A percentile compares a stretch with the other conserved stretches of the same genome.
phyloP scores from a whole-genome alignment of 768 basidiomycete species.

The Pleurotus ostreatus region DNA sequence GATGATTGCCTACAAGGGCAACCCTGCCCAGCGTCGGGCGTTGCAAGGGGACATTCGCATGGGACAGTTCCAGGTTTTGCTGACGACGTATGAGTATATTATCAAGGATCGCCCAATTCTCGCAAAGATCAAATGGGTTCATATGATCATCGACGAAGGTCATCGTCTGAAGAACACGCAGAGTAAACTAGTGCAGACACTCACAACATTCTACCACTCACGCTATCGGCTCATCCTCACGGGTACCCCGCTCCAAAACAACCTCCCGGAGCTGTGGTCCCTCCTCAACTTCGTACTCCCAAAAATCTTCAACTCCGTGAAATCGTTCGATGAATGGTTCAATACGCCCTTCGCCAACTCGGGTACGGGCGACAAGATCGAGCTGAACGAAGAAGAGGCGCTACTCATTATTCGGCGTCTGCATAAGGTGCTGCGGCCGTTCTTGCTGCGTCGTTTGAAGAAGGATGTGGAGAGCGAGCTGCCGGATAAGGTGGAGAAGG shows the following conservation, averaged over 20 bases:
- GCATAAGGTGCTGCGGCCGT: slow-evolving; percentile 94
- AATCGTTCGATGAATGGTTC: slow-evolving; percentile 99
- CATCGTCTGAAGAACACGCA: slow-evolving; percentile 98
- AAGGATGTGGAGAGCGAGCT: slow-evolving; percentile 95
- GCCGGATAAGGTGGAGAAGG: slow-evolving; percentile 97
- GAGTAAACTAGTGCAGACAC: slow-evolving; percentile 81
- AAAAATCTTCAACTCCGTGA: slow-evolving; percentile 97
- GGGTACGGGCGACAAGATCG: slow-evolving; percentile 97
- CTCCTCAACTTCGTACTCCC: slow-evolving; percentile 93
- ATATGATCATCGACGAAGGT: slow-evolving; percentile 98
- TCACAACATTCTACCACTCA: slow-evolving; percentile 90
- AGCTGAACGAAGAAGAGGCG: slow-evolving; percentile 99
- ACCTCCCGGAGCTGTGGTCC: slow-evolving; percentile 93
- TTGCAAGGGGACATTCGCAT: slow-evolving; percentile 74
- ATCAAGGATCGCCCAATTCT: slow-evolving; percentile 93
- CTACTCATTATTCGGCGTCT: slow-evolving; percentile 93
- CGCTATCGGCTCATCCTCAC: slow-evolving; percentile 92
- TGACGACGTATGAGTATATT: slow-evolving; percentile 97
- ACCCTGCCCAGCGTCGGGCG: slow-evolving; percentile 75
- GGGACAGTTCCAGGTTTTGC: slow-evolving; percentile 84
- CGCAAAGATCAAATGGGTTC: slow-evolving; percentile 91
- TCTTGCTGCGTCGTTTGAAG: slow-evolving; percentile 89
- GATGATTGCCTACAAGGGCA: slow-evolving; percentile 86
- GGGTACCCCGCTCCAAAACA: slow-evolving; percentile 95
- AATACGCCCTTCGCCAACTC: slow-evolving; percentile 99